Conservation (phyloP, 768 basidiomycete genomes). For the Suillus variegatus region DNA sequence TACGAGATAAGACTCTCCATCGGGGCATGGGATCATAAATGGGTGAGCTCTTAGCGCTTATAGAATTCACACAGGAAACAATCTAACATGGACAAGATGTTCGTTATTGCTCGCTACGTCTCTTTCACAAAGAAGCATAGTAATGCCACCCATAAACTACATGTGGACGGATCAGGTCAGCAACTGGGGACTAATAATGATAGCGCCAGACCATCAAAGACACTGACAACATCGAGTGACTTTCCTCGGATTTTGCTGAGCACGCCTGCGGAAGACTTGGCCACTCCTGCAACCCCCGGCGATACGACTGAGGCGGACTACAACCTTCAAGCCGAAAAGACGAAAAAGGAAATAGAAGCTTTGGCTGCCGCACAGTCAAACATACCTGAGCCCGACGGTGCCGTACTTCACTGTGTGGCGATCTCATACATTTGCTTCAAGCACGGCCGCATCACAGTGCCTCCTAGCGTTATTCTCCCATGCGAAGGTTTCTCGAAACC, state of each 20-base stretch:
- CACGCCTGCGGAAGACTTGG: conserved; percentile 36
- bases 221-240: conserved; percentile 14
- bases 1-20: conserved; percentile 64
- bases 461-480: conserved; percentile 63
- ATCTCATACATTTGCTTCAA: conserved; percentile 72
- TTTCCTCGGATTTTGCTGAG: conserved; percentile 34
- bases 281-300: conserved; percentile 26
- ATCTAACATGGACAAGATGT: conserved; percentile 44
- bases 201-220: conserved; percentile 16
- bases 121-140: conserved; percentile 41
- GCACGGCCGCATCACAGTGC: conserved; percentile 68
- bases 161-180: neutral
- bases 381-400: conserved; percentile 45
- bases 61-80: conserved; percentile 10
- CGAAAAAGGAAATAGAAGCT: conserved; percentile 10
- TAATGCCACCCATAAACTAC: neutral
- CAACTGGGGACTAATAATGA: conserved; percentile 2
- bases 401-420: conserved; percentile 60
- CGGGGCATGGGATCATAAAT: conserved; percentile 76
- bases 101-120: conserved; percentile 63
- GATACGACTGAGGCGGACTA: conserved; percentile 9
- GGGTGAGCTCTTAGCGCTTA: conserved; percentile 46
- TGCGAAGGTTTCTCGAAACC: conserved; percentile 53
- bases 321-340: conserved; percentile 15
- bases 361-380: conserved; percentile 14